Evolutionary conservation across 768 basidiomycete species (phyloP).

Genomic region (Ramaria rubella): DNA sequence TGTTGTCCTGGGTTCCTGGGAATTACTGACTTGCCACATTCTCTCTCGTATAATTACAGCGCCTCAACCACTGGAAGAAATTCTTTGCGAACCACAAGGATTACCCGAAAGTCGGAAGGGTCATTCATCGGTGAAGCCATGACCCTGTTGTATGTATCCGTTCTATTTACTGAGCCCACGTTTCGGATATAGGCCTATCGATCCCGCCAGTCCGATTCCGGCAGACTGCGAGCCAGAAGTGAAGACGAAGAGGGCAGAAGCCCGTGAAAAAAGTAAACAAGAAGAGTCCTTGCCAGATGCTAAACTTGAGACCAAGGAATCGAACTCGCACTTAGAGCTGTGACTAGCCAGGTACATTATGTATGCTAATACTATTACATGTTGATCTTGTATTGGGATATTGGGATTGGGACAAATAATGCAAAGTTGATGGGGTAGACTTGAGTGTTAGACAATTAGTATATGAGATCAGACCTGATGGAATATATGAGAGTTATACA

Average conservation of each 20-base stretch:
- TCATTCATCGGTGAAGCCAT: constrained; percentile 26
- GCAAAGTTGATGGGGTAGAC: neutral
- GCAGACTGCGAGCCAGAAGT: constrained; percentile 62
- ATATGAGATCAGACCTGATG: neutral
- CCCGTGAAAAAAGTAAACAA: constrained; percentile 22
- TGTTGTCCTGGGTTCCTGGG: neutral
- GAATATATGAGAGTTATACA: neutral
- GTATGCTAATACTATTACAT: neutral
- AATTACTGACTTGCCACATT: neutral
- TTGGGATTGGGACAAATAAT: neutral
- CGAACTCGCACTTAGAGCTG: neutral
- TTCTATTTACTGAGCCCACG: neutral
- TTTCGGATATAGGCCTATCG: constrained; percentile 43
- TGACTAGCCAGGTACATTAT: neutral
- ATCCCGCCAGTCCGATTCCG: constrained; percentile 67
- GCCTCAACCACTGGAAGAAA: constrained; percentile 80
- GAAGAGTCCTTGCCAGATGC: constrained; percentile 25
- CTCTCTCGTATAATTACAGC: constrained; percentile 33
- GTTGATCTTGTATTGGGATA: neutral
- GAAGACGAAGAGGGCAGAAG: constrained; percentile 31
- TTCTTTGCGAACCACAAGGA: constrained; percentile 81
- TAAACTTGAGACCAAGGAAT: neutral
- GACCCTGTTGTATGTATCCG: neutral
- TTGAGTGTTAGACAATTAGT: neutral
- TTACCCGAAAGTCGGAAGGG: constrained; percentile 72